These are phyloP conservation scores for Fusarium compactum DNA, from an alignment of 2,329 filamentous ascomycete species.

Conservation along the genomic window DNA sequence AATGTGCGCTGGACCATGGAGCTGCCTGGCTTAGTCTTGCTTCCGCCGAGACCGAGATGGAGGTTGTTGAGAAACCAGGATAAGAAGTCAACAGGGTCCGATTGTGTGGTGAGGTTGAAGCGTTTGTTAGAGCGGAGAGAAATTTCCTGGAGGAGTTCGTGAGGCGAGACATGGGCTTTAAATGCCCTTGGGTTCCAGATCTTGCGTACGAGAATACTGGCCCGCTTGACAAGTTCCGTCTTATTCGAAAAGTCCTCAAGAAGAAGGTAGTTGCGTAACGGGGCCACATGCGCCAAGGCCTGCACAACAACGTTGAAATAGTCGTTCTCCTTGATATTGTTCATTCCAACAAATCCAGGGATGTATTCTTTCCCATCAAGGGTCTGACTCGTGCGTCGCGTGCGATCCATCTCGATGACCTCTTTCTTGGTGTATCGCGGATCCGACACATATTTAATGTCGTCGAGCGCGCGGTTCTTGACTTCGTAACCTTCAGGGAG, in stretches of 20 bases:
- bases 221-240: conserved; percentile 86
- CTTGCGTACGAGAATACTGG: conserved; percentile 91
- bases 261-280: conserved; percentile 91
- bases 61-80: conserved; percentile 98
- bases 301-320: conserved; percentile 97
- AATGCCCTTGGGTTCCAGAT: conserved; percentile 98
- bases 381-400: conserved; percentile 74
- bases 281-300: conserved; percentile 87
- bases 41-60: conserved; percentile 90
- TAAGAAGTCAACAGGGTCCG: conserved; percentile 95
- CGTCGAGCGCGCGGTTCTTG: conserved; percentile 90
- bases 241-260: conserved; percentile 81
- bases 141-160: conserved; percentile 96
- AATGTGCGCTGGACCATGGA: conserved; percentile 94
- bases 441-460: conserved; percentile 98
- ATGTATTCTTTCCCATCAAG: conserved; percentile 86
- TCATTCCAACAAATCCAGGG: conserved; percentile 97
- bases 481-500: conserved; percentile 98
- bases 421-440: conserved; percentile 85
- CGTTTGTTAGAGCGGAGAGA: conserved; percentile 90
- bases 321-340: conserved; percentile 99
- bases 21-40: conserved; percentile 84
- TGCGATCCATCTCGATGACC: conserved; percentile 81
- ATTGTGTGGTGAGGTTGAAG: conserved; percentile 90
- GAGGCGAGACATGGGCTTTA: conserved; percentile 95